These are phyloP conservation scores for Byssothecium circinans DNA, from an alignment of 2,329 filamentous ascomycete species.

Conservation along the genomic window DNA sequence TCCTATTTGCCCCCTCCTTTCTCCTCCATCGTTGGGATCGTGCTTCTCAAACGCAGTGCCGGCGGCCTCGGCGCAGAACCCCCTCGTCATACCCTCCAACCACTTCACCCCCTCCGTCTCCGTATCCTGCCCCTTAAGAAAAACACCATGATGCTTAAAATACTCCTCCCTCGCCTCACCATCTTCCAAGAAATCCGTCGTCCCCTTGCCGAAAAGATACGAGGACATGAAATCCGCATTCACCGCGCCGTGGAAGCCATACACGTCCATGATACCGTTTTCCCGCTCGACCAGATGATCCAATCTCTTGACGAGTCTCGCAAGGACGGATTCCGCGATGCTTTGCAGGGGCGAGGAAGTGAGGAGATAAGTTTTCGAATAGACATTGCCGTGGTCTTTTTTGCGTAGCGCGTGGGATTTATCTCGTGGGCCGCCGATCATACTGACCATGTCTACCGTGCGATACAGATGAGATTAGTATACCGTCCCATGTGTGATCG, in stretches of 20 bases:
- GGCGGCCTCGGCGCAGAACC: conserved; percentile 33
- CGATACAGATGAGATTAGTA: conserved; percentile 70
- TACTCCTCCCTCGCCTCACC: conserved; percentile 58
- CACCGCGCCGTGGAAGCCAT: conserved; percentile 61
- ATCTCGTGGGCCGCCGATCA: conserved; percentile 63
- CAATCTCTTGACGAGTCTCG: background rate
- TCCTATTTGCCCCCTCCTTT: background rate
- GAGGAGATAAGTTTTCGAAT: background rate
- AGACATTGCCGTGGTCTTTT: background rate
- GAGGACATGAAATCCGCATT: conserved; percentile 74
- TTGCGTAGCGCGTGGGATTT: conserved; percentile 67
- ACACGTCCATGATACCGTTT: conserved; percentile 56
- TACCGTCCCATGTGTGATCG: too few relatives aligned
- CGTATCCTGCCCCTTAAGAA: conserved; percentile 2
- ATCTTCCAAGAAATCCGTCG: conserved; percentile 64
- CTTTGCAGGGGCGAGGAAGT: background rate
- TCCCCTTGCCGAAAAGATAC: conserved; percentile 66
- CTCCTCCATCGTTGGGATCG: conserved; percentile 25
- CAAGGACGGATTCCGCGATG: background rate
- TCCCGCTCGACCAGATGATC: background rate
- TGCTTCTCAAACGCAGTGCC: conserved; percentile 60
- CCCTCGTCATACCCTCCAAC: conserved; percentile 53
- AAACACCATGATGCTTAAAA: conserved; percentile 45
- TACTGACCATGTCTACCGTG: conserved; percentile 56
- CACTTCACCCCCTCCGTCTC: conserved; percentile 60